These are phyloP conservation scores for Amaranthus cruentus DNA, from an alignment of 148 eudicot species.

Conservation along the genomic window DNA sequence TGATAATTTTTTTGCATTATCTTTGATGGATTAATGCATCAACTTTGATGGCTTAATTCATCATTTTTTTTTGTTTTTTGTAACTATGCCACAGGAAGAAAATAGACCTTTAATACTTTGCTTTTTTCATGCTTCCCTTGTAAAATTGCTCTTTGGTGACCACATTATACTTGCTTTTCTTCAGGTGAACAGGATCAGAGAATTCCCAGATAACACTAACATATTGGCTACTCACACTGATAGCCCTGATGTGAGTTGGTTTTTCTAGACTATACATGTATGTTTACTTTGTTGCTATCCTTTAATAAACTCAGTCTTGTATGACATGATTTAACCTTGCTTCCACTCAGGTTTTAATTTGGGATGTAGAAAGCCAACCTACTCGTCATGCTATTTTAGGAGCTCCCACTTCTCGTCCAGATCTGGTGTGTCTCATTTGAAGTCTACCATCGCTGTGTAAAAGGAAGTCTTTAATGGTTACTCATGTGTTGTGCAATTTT, in stretches of 20 bases:
- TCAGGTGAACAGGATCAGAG: slow-evolving; percentile 94
- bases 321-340: slow-evolving; percentile 5
- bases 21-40: neutral
- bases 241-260: slow-evolving; percentile 74
- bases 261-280: neutral
- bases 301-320: neutral
- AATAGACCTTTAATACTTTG: neutral
- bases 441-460: neutral
- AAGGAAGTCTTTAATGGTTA: neutral
- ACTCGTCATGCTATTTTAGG: slow-evolving; percentile 81
- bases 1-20: neutral
- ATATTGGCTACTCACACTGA: slow-evolving; percentile 98
- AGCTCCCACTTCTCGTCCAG: slow-evolving; percentile 72
- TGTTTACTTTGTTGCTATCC: neutral
- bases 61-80: neutral
- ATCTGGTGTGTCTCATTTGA: slow-evolving; percentile 52
- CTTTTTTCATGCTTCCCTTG: neutral
- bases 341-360: slow-evolving; percentile 64
- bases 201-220: slow-evolving; percentile 86
- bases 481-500: neutral
- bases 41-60: neutral
- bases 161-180: slow-evolving; percentile 14
- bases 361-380: slow-evolving; percentile 95
- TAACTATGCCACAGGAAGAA: neutral
- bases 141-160: neutral